phyloP scores from a whole-genome alignment of 306 rosid genomes.

The Lathyrus tuberosus region DNA sequence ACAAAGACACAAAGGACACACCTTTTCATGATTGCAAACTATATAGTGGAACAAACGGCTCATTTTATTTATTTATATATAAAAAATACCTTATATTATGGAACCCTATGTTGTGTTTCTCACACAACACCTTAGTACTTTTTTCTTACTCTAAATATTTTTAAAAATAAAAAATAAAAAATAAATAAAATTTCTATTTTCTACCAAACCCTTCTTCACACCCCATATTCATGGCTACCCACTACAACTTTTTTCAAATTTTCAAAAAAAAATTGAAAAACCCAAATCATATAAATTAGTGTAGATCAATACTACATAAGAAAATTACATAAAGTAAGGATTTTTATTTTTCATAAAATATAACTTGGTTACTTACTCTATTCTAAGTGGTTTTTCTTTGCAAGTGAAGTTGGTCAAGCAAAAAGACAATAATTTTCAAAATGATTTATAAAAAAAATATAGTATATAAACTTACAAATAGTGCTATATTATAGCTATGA shows the following conservation, averaged over 20 bases:
- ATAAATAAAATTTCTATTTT: background rate
- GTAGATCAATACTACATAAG: conserved; percentile 39
- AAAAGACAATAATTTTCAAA: background rate
- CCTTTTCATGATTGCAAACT: conserved; percentile 51
- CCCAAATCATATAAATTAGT: conserved; percentile 26
- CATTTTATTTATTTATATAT: background rate
- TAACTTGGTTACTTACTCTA: background rate
- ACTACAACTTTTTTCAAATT: background rate
- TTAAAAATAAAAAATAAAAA: background rate
- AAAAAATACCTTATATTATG: background rate
- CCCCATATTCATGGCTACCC: conserved; percentile 12
- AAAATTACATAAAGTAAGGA: conserved; percentile 9
- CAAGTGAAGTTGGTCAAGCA: background rate
- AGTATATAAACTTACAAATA: conserved; percentile 55
- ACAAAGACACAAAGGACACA: conserved; percentile 48
- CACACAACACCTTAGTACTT: background rate
- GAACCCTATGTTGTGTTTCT: conserved; percentile 49
- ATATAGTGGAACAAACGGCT: conserved; percentile 46
- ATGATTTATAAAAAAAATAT: background rate
- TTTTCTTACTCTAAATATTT: background rate
- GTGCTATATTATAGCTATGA: conserved; percentile 21
- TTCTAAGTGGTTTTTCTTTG: background rate
- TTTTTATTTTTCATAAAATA: conserved; percentile 3
- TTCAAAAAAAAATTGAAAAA: conserved; percentile 18
- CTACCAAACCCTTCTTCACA: conserved; percentile 1